Conservation (phyloP, 148 eudicot species). For the Persicaria tinctoria region DNA sequence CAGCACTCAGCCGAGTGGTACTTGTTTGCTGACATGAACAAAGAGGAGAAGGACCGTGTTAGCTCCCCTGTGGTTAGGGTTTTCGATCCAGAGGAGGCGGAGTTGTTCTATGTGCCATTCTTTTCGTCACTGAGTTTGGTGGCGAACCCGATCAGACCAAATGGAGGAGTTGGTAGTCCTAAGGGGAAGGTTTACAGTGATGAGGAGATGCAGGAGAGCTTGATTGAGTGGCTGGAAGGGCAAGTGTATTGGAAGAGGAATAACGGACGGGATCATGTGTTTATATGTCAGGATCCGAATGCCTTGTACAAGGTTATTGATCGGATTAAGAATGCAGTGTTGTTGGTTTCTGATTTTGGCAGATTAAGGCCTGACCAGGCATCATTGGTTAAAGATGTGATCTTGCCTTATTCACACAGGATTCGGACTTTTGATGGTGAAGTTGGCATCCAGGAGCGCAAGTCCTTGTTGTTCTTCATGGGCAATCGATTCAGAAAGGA, state of each 20-base stretch:
- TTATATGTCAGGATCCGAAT: constrained; percentile 90
- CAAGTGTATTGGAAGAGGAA: constrained; percentile 84
- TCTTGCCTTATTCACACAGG: constrained; percentile 87
- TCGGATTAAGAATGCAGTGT: constrained; percentile 64
- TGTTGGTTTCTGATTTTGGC: constrained; percentile 95
- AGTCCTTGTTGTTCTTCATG: constrained; percentile 84
- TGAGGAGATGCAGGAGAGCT: constrained; percentile 75
- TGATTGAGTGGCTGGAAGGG: constrained; percentile 78
- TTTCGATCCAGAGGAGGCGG: constrained; percentile 70
- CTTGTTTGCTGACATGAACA: constrained; percentile 46
- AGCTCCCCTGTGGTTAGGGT: constrained; percentile 51
- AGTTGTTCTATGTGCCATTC: constrained; percentile 86
- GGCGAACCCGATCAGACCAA: constrained; percentile 49
- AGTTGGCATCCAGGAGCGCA: constrained; percentile 57
- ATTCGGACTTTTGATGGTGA: constrained; percentile 64
- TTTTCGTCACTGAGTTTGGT: constrained; percentile 85
- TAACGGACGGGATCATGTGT: constrained; percentile 94
- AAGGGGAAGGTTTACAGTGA: constrained; percentile 38
- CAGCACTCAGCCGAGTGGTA: constrained; percentile 95
- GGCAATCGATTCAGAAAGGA: constrained; percentile 90
- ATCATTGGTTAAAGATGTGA: constrained; percentile 84
- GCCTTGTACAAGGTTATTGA: constrained; percentile 79
- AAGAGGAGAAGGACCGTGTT: constrained; percentile 20
- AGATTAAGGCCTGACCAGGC: constrained; percentile 64
- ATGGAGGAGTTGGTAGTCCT: background rate